Evolutionary conservation across 371 early-diverging fungal species (phyloP), one percentile per base, ranked within the genome.

Genomic region (Mortierella sp.): DNA sequence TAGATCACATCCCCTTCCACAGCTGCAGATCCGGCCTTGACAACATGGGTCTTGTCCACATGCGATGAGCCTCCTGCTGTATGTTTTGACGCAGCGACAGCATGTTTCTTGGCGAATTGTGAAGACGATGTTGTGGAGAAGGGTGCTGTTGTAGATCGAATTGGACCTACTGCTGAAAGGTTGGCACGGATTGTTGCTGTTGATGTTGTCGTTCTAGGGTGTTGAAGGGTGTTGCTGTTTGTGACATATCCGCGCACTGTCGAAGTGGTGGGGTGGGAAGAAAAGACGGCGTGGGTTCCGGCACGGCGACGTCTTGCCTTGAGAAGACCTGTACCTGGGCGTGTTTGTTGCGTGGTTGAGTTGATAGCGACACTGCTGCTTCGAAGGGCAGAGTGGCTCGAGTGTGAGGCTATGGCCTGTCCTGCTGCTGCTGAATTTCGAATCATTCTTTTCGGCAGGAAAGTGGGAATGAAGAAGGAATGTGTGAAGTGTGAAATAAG

Each of bases 1-100:
- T 86, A 86, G 28, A 86, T 55, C 50, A 81, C 79, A 13, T 81
- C 86, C 5, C 76, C 86, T 21, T 86, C 79, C 11, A 81, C 54
- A 3, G 59, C 48, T 24, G 31, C 53, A 5, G 61, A 6, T 53
- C 79, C 8, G 5, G 51, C 50, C 57, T 67, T 67, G 40, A 40
- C 40, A 21, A 40, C 24, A 8, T 51, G n/a, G 24, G 51, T 34
- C 21, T 26, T 50, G 48, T 31, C 53, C 57, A n/a, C 3, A 53
- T 43, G 43, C 4, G 43, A 13, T 34, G 44, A 59, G 9, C 8
- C 10, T 24, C 14, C 4, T 24, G 26, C 4, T 64, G 19, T 67
- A 13, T 51, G 64, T 37, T 67, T 46, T 34, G 46, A 72, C 76
- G 46, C 67, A 57, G 13, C 24, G 64, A 19, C 19, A 19, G 37